Base-by-base conservation (phyloP, 495 filamentous ascomycete genomes). In the Aspergillus funiculosus region DNA sequence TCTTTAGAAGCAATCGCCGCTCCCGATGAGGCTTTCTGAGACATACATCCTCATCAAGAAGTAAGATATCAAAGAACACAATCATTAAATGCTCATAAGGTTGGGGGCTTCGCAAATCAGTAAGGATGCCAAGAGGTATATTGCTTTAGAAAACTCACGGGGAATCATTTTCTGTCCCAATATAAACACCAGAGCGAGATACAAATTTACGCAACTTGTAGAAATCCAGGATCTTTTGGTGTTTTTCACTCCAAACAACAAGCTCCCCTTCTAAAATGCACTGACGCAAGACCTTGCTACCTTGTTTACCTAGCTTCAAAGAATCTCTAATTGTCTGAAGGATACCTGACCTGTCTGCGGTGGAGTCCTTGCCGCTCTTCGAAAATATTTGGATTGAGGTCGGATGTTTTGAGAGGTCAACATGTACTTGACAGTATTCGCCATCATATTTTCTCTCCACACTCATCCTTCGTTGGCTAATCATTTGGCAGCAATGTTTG, bases 361-460 rank as follows among this genome's bases (percentile, higher is more conserved):
- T 94, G 6, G 87, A 90, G 50, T 94, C 86, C 54, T 90, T 91
- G 27, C 89, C 87, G 48, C 86, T 90, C 62, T 95, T 95, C 6
- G 87, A 92, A 57, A 94, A 94, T 20, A 95, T 87, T 34, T 83
- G 81, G 6, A 94, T 80, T 26, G 66, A 72, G 22, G 73, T 70
- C 3, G 72, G 43, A 0, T 56, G 55, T 32, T 76, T 80, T 3
- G 68, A 66, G 13, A 87, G 67, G 47, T 94, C 80, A 15, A 95
- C 76, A 47, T 95, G 89, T 19, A 94, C 81, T 54, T 94, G 86
- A 53, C 86, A 90, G 46, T 91, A 92, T 59, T 92, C 87, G 2
- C 89, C 88, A 52, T 95, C 89, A 41, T 92, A 81, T 59, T 94
- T 95, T 27, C 80, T 70, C 52, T 95, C 89, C 29, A 87, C 72